phyloP scores from a whole-genome alignment of 2,329 filamentous ascomycete genomes.

The Aphanocladium album region DNA sequence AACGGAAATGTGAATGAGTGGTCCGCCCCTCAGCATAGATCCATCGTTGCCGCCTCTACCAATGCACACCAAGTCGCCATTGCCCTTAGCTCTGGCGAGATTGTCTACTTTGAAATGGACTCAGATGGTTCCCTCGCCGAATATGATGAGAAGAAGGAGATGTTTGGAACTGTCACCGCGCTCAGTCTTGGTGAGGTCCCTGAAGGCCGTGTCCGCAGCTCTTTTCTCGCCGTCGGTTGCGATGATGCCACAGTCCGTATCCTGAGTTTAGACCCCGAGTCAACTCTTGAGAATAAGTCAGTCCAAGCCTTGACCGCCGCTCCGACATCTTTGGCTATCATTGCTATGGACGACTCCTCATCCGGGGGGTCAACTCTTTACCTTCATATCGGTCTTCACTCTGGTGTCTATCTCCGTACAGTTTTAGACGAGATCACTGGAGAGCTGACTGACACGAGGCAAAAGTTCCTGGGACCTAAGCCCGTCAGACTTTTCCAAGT shows the following conservation, averaged over 20 bases:
- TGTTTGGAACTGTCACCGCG: conserved; percentile 92
- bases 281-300: conserved; percentile 86
- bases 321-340: conserved; percentile 83
- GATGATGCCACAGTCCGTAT: conserved; percentile 96
- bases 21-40: conserved; percentile 87
- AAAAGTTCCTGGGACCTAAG: conserved; percentile 89
- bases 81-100: conserved; percentile 90
- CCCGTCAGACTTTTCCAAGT: conserved; percentile 87
- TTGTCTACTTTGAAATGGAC: conserved; percentile 98
- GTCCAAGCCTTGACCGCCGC: conserved; percentile 90
- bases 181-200: conserved; percentile 92
- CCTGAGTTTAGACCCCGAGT: conserved; percentile 82
- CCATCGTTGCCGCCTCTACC: conserved; percentile 89
- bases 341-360: conserved; percentile 91
- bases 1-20: conserved; percentile 81
- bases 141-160: conserved; percentile 90
- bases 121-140: conserved; percentile 84
- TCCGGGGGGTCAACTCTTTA: conserved; percentile 85
- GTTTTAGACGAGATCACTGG: conserved; percentile 94
- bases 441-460: conserved; percentile 89
- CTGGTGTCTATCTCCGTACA: conserved; percentile 91
- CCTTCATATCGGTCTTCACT: conserved; percentile 91
- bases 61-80: conserved; percentile 92
- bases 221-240: conserved; percentile 92
- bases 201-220: conserved; percentile 80